phyloP scores from a whole-genome alignment of 495 filamentous ascomycete genomes.

The Immersiella caudata region DNA sequence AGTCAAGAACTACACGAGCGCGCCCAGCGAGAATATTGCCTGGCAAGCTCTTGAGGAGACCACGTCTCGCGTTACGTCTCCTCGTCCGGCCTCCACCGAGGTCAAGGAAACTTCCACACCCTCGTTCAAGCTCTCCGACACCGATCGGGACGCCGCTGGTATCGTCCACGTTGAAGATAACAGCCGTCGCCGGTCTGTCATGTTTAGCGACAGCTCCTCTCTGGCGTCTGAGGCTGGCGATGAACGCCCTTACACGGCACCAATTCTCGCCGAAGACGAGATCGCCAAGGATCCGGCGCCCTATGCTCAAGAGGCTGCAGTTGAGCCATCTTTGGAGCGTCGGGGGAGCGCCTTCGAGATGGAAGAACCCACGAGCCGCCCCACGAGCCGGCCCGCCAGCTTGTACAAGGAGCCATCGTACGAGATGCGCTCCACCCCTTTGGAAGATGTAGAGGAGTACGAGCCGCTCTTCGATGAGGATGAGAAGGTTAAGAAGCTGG shows the following conservation, averaged over 20 bases:
- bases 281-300: conserved; percentile 71
- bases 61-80: conserved; percentile 67
- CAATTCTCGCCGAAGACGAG: conserved; percentile 92
- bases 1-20: conserved; percentile 56
- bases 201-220: conserved; percentile 57
- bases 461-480: conserved; percentile 94
- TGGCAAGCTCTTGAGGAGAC: conserved; percentile 82
- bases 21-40: conserved; percentile 78
- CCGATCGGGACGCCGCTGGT: conserved; percentile 23
- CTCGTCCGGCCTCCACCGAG: conserved; percentile 55
- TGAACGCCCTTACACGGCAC: conserved; percentile 59
- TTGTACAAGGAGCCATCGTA: conserved; percentile 44
- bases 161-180: conserved; percentile 79
- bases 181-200: conserved; percentile 62
- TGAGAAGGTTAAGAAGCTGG: conserved; percentile 52
- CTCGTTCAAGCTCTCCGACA: conserved; percentile 27
- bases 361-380: conserved; percentile 61
- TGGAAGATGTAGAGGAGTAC: conserved; percentile 92
- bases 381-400: conserved; percentile 72
- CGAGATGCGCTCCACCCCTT: conserved; percentile 64
- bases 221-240: conserved; percentile 42
- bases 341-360: conserved; percentile 61
- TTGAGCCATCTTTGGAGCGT: conserved; percentile 67
- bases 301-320: conserved; percentile 62
- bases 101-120: conserved; percentile 33